Base-by-base conservation (phyloP, 441 rosid species). In the Aleurites moluccanus region DNA sequence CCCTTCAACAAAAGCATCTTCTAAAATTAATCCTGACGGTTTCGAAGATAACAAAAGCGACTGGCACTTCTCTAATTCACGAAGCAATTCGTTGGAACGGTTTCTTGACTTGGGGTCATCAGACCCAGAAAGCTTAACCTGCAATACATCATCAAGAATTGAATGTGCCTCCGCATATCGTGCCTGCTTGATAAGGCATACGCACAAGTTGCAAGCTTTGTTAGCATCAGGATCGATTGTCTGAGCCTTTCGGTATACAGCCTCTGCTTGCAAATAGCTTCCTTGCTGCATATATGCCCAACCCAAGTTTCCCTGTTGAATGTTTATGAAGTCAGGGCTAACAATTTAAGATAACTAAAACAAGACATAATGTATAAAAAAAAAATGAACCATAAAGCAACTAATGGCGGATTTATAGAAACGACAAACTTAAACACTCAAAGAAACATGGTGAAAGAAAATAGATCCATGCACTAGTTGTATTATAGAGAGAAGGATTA, bases 241-340 rank as follows among this genome's bases (percentile, higher is more conserved):
- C 53, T 88, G 92, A 6, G 95, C 97, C 73, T 93, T 90, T 52
- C 79, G 78, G 75, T 95, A 95, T 10, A 93, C 96, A 1, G 81
- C 93, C 75, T 95, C 97, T 0, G 98, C 99, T 0, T 89, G 87
- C 63, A 84, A 61, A 85, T 83, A 91, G 86, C 88, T 93, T 40
- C 85, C 81, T 77, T 88, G 87, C 78, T 91, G 97, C 97, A 93
- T 93, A 80, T 95, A 92, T 16, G 97, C 99, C 99, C 99, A 95
- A 13, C 98, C 99, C 86, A 95, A 79, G 83, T 95, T 95, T 21
- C 98, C 99, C 97, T 81, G 71, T 38, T 13, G 28, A 42, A 69
- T 49, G 67, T 47, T 30, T 2, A n/a, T 11, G 60, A 44, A 25
- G n/a, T 60, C 16, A 44, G 40, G 40, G 27, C 63, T 50, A n/a